Conservation (phyloP, 495 filamentous ascomycete genomes). For the Podospora bellae-mahoneyi region DNA sequence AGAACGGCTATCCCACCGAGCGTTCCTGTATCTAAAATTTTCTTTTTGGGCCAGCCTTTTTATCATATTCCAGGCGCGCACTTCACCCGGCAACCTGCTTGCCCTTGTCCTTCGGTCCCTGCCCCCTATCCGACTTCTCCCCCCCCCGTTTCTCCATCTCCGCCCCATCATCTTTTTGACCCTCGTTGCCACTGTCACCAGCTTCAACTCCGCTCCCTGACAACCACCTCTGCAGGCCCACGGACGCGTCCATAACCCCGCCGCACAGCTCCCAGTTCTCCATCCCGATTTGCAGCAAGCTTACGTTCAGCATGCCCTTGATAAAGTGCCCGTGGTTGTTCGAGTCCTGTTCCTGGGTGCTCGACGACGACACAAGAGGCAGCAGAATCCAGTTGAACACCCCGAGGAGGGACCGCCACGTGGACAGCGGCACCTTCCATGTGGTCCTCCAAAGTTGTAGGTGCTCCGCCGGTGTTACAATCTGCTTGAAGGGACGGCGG, state of each 20-base stretch:
- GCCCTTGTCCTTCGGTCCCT: background rate
- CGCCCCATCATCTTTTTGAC: background rate
- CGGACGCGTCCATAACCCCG: constrained; percentile 26
- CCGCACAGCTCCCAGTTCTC: constrained; percentile 38
- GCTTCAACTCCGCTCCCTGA: background rate
- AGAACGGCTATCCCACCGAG: background rate
- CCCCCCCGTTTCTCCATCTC: background rate
- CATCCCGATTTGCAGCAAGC: constrained; percentile 35
- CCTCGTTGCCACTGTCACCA: background rate
- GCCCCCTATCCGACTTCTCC: background rate
- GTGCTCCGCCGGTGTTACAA: constrained; percentile 27
- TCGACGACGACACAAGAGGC: constrained; percentile 21
- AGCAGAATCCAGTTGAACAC: constrained; percentile 36
- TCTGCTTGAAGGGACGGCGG: constrained; percentile 28
- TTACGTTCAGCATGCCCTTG: constrained; percentile 33
- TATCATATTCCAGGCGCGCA: background rate
- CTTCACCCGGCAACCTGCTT: background rate
- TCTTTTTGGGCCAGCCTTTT: background rate
- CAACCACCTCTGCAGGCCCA: constrained; percentile 34
- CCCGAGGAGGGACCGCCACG: constrained; percentile 35
- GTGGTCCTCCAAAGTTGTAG: constrained; percentile 36
- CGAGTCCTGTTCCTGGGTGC: constrained; percentile 15
- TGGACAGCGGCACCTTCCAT: constrained; percentile 35
- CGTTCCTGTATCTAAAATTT: background rate
- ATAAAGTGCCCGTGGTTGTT: constrained; percentile 36